Evolutionary conservation across 352 stramenopile genomes (phyloP).

Genomic region (Pythium vanterpoolii): DNA sequence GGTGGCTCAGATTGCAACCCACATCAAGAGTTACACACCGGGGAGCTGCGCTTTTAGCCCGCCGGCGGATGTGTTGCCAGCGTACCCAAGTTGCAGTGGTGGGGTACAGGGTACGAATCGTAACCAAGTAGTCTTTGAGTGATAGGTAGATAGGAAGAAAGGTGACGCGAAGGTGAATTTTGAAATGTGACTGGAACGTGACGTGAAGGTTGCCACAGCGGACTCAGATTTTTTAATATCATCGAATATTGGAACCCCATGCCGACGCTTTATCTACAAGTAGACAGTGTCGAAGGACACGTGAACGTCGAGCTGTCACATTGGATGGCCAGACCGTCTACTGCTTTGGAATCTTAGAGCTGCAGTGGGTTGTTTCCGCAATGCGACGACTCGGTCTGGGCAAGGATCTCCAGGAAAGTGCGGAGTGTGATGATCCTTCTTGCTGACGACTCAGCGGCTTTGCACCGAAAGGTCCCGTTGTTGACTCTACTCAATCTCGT

Average conservation of each 20-base stretch:
- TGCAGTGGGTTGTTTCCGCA: background rate
- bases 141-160: background rate
- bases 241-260: too few species aligned
- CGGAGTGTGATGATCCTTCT: background rate
- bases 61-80: conserved; percentile 45
- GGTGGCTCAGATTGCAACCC: conserved; percentile 59
- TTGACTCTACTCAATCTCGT: background rate
- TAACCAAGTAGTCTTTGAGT: background rate
- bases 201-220: background rate
- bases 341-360: background rate
- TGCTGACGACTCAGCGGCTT: background rate
- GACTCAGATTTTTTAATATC: conserved; percentile 1
- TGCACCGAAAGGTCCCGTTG: background rate
- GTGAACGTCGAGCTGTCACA: background rate
- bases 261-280: too few species aligned
- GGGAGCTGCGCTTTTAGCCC: conserved; percentile 43
- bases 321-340: too few species aligned
- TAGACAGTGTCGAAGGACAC: too few species aligned
- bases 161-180: background rate
- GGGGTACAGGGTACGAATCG: background rate
- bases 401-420: background rate
- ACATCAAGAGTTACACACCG: conserved; percentile 56
- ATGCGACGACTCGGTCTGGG: background rate
- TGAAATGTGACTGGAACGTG: background rate
- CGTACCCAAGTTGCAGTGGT: conserved; percentile 13